Conservation (phyloP, 805 yeast species). For the Naumovozyma baii region DNA sequence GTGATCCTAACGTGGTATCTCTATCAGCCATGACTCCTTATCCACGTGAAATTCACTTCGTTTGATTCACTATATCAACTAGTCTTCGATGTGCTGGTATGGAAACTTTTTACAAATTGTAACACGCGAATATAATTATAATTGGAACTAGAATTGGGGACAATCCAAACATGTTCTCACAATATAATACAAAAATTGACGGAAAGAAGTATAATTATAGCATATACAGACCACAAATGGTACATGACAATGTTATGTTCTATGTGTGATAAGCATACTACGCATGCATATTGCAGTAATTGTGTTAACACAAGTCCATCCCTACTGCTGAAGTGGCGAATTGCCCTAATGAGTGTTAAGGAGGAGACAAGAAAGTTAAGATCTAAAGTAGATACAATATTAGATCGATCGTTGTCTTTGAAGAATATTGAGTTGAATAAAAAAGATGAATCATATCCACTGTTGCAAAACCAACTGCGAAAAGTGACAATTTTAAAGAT, state of each 20-base stretch:
- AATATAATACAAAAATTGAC: background rate
- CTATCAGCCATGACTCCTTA: background rate
- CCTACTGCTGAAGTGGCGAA: constrained; percentile 11
- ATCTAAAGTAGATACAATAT: background rate
- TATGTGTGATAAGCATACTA: background rate
- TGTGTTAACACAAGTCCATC: constrained; percentile 21
- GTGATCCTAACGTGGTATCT: constrained; percentile 1
- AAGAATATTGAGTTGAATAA: background rate
- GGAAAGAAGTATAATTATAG: background rate
- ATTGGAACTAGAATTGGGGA: no score
- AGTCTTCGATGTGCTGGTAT: no score
- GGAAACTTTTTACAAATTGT: no score
- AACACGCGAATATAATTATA: no score
- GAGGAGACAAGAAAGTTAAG: background rate
- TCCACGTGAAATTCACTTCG: background rate
- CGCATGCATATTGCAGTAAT: constrained; percentile 14
- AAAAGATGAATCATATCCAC: background rate
- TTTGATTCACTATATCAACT: no score
- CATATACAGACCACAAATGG: background rate
- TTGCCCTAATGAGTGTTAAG: constrained; percentile 3
- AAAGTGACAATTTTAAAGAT: background rate
- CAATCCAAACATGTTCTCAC: no score
- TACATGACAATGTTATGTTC: background rate
- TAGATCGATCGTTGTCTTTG: background rate
- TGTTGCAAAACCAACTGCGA: background rate